Percentiles rank a stretch among this genome's conserved stretches.
These are phyloP conservation scores for Phialocephala sp. DNA, from an alignment of 2,329 filamentous ascomycete genomes.

Conservation along the genomic window DNA sequence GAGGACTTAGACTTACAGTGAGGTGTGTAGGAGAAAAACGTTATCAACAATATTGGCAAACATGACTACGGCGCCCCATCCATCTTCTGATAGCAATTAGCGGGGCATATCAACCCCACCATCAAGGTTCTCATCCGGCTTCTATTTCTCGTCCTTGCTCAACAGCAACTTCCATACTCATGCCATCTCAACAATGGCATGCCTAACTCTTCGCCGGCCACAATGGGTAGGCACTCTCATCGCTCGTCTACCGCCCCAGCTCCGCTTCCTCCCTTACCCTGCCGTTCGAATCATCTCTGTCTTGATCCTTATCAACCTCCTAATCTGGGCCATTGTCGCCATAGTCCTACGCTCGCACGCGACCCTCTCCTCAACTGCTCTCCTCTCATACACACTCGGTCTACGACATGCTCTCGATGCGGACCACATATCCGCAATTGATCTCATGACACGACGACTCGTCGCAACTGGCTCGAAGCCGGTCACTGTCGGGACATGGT, in stretches of 20 bases:
- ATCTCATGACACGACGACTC: constrained; percentile 90
- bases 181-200: background rate
- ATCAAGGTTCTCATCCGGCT: background rate
- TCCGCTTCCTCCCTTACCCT: constrained; percentile 36
- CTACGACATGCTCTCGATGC: constrained; percentile 95
- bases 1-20: too few relatives aligned
- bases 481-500: constrained; percentile 92
- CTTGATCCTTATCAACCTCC: constrained; percentile 56
- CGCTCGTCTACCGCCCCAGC: constrained; percentile 25
- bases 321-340: constrained; percentile 60
- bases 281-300: constrained; percentile 52
- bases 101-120: constrained; percentile 1
- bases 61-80: background rate
- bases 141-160: background rate
- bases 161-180: background rate
- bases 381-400: constrained; percentile 86
- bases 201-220: constrained; percentile 4
- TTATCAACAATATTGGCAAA: too few relatives aligned
- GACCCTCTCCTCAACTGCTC: constrained; percentile 76
- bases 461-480: constrained; percentile 85
- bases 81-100: background rate
- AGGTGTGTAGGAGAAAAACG: too few relatives aligned
- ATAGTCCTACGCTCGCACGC: constrained; percentile 59
- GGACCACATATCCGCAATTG: constrained; percentile 89
- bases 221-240: constrained; percentile 25